Evolutionary conservation across 2,329 filamentous ascomycete genomes (phyloP).

Genomic region (Lecanicillium sp.): DNA sequence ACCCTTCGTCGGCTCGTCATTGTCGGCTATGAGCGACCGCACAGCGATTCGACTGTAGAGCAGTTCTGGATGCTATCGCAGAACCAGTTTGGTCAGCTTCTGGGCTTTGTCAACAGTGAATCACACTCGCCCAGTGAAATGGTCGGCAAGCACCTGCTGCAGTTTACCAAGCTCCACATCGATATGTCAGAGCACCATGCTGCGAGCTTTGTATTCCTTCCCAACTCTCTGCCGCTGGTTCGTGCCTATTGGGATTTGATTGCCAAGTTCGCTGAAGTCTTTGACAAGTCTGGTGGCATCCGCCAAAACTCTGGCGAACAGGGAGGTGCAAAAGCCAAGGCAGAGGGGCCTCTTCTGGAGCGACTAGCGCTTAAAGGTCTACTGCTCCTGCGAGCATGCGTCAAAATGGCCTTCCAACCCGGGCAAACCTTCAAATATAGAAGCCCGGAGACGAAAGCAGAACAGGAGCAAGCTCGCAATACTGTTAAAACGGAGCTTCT

Average conservation of each 20-base stretch:
- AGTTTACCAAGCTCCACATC: constrained; percentile 86
- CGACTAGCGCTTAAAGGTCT: constrained; percentile 77
- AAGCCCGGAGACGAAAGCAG: constrained; percentile 63
- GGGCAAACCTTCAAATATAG: constrained; percentile 78
- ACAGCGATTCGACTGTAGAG: constrained; percentile 65
- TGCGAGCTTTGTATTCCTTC: constrained; percentile 73
- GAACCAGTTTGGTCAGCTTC: constrained; percentile 68
- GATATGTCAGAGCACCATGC: constrained; percentile 76
- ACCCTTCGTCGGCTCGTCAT: constrained; percentile 71
- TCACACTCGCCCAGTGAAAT: constrained; percentile 48
- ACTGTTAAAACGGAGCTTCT: constrained; percentile 68
- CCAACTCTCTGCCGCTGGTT: constrained; percentile 68
- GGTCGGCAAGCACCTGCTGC: constrained; percentile 79
- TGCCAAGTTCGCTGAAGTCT: constrained; percentile 66
- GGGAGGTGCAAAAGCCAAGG: constrained; percentile 36
- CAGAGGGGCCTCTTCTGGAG: constrained; percentile 60
- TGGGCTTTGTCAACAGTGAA: constrained; percentile 52
- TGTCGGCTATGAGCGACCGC: constrained; percentile 75
- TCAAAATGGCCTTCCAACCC: constrained; percentile 78
- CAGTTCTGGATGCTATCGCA: constrained; percentile 76
- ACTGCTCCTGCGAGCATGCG: constrained; percentile 70
- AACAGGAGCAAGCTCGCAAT: constrained; percentile 61
- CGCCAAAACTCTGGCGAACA: constrained; percentile 32
- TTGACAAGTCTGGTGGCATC: constrained; percentile 52
- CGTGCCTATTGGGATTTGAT: constrained; percentile 81